Evolutionary conservation across 148 eudicot species (phyloP), one percentile per base, ranked within the genome.

Genomic region (Cornus florida): DNA sequence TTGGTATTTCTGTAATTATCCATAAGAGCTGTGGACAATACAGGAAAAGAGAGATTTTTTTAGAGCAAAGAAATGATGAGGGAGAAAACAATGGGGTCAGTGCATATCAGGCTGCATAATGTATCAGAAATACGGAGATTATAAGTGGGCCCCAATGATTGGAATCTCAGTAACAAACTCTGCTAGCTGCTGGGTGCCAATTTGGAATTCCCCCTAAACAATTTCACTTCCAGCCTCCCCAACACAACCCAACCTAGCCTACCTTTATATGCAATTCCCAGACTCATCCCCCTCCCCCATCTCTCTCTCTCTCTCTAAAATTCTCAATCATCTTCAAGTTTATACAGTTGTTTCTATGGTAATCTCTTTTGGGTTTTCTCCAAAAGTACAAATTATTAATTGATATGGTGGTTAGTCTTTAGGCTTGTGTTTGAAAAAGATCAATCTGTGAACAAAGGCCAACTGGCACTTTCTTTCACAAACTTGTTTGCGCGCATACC

Each of bases 81-180:
- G 16, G 60, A 62, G 68, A 11, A 38, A 46, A 75, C 4, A 56
- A 67, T 48, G 46, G 65, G 24, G 14, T 69, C 75, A 70, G 67
- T 43, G 50, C 46, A 76, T 46, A 81, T 69, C 62, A 74, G 11
- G 38, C 50, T 28, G 65, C 24, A 23, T 7, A 17, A 32, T 43
- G 71, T 8, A 74, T 69, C 75, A 68, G 69, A 53, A 43, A 69
- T 75, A 69, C 53, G 77, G 81, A 75, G 74, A 79, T 71, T 73
- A 70, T 41, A 67, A 70, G 60, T 79, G 85, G 85, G 67, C 17
- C 79, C 85, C 79, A 71, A 2, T 28, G 48, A 60, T 31, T 19
- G 74, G 76, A 83, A 75, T 80, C 80, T 72, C 71, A 71, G 72
- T 78, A 79, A 79, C 82, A 83, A 79, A 83, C 85, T 75, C 28